Evolutionary conservation across 805 yeast genomes (phyloP).

Genomic region (Candida loeiensis): DNA sequence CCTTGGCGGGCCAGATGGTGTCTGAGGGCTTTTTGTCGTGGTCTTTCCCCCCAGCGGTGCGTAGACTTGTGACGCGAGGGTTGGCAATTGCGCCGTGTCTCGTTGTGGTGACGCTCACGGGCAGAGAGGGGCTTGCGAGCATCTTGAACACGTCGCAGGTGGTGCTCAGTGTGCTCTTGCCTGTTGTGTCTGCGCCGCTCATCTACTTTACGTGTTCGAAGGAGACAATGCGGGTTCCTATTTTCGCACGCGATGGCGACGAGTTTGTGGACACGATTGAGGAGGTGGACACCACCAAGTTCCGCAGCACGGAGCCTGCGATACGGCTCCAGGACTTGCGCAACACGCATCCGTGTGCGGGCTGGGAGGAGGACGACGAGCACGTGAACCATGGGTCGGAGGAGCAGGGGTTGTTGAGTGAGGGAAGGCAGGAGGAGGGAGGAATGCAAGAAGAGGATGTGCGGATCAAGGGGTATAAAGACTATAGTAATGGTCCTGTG

Average conservation of each 20-base stretch:
- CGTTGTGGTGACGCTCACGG: conserved; percentile 65
- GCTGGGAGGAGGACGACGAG: conserved; percentile 37
- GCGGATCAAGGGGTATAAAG: conserved; percentile 42
- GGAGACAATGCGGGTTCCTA: conserved; percentile 58
- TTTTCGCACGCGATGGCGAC: conserved; percentile 30
- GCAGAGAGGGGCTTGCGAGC: conserved; percentile 75
- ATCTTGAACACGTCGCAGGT: conserved; percentile 83
- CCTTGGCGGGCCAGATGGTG: conserved; percentile 91
- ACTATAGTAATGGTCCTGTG: conserved; percentile 65
- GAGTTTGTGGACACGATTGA: conserved; percentile 15
- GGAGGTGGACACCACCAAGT: conserved; percentile 20
- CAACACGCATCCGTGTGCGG: conserved; percentile 42
- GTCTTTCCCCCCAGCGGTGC: conserved; percentile 76
- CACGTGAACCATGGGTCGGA: conserved; percentile 4
- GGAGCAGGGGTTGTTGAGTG: background rate
- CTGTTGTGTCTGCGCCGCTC: conserved; percentile 85
- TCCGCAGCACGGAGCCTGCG: conserved; percentile 36
- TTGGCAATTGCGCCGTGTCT: conserved; percentile 85
- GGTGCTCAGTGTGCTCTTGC: conserved; percentile 72
- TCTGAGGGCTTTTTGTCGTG: conserved; percentile 84
- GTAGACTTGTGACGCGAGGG: conserved; percentile 76
- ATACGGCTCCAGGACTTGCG: conserved; percentile 38
- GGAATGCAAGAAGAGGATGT: conserved; percentile 1
- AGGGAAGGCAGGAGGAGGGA: background rate
- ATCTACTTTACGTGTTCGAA: conserved; percentile 75